These are phyloP conservation scores for maize (Zea mays) DNA, from an alignment of 176 grass and related monocot genomes.

Conservation along the genomic window Zm-B73-REFERENCE-NAM-5.0 NC_050096.1:18478501-18479000, in stretches of 20 bases:
- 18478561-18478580: slow-evolving; percentile 44
- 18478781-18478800: slow-evolving; percentile 51
- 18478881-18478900: slow-evolving; percentile 50
- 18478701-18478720: slow-evolving; percentile 47
- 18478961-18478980: slow-evolving; percentile 51
- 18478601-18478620: slow-evolving; percentile 69
- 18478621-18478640: slow-evolving; percentile 40
- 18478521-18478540: slow-evolving; percentile 33
- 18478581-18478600: slow-evolving; percentile 42
- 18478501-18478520: slow-evolving; percentile 51
- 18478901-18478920: slow-evolving; percentile 49
- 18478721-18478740: slow-evolving; percentile 45
- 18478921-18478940: slow-evolving; percentile 38
- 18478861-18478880: slow-evolving; percentile 56
- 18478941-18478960: slow-evolving; percentile 40
- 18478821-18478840: slow-evolving; percentile 44
- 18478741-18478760: slow-evolving; percentile 47
- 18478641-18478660: slow-evolving; percentile 43
- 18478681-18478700: slow-evolving; percentile 49
- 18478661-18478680: slow-evolving; percentile 48
- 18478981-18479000: slow-evolving; percentile 42
- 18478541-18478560: slow-evolving; percentile 65
- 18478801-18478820: slow-evolving; percentile 36
- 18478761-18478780: slow-evolving; percentile 47
- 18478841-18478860: slow-evolving; percentile 46